Evolutionary conservation across 495 filamentous ascomycete genomes (phyloP).

Genomic region (Bombardia bombarda): DNA sequence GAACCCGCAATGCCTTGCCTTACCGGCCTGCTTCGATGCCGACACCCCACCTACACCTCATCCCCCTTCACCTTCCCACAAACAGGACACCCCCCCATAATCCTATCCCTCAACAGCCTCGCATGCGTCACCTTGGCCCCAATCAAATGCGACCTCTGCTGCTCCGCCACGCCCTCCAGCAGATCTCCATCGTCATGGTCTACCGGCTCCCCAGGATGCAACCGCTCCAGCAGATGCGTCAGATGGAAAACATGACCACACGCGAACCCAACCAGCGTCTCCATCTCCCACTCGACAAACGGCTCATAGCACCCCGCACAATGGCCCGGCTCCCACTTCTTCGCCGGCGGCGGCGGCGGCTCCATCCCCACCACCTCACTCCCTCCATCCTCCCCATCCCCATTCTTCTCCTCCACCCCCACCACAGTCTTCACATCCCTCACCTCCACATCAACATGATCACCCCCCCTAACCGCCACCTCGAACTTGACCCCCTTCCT

Average conservation of each 20-base stretch:
- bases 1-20: too few relatives aligned
- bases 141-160: conserved; percentile 40
- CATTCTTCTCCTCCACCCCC: conserved; percentile 7
- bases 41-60: neutral
- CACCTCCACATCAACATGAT: conserved; percentile 31
- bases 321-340: conserved; percentile 37
- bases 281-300: conserved; percentile 53
- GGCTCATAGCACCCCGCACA: conserved; percentile 57
- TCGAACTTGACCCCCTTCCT: conserved; percentile 84
- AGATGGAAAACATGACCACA: conserved; percentile 92
- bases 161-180: conserved; percentile 27
- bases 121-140: conserved; percentile 88
- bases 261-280: conserved; percentile 82
- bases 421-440: conserved; percentile 13
- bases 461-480: conserved; percentile 41
- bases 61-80: conserved; percentile 30
- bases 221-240: conserved; percentile 56
- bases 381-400: neutral
- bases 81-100: conserved; percentile 63
- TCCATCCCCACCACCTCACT: neutral
- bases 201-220: conserved; percentile 31
- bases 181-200: conserved; percentile 15
- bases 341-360: conserved; percentile 5
- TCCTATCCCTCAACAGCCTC: conserved; percentile 61
- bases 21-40: too few relatives aligned